A percentile compares a stretch with the other conserved stretches of the same genome.
Conservation (phyloP, 352 stramenopile genomes). For the Globisporangium mamillatum region DNA sequence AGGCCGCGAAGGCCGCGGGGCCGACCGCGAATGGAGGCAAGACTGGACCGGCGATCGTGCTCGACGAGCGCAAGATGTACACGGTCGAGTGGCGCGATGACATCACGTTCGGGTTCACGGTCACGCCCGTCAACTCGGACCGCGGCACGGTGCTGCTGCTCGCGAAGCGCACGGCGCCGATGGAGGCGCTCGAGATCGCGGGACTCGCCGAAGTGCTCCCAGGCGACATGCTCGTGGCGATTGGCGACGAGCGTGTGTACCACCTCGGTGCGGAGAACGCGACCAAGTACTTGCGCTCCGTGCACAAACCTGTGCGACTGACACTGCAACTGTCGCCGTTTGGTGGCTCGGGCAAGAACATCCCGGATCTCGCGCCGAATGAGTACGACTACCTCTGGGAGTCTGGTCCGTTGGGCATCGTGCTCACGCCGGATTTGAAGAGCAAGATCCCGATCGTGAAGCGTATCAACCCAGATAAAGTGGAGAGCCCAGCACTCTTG, state of each 20-base stretch:
- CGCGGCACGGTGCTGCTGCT: slow-evolving; percentile 61
- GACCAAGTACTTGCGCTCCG: slow-evolving; percentile 59
- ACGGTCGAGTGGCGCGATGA: slow-evolving; percentile 64
- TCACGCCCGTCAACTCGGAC: slow-evolving; percentile 70
- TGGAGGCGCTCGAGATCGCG: slow-evolving; percentile 27
- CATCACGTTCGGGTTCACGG: slow-evolving; percentile 63
- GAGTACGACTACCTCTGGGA: slow-evolving; percentile 84
- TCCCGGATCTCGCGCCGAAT: slow-evolving; percentile 60
- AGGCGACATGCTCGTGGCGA: slow-evolving; percentile 71
- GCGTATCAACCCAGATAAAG: slow-evolving; percentile 57
- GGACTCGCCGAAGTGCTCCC: slow-evolving; percentile 71
- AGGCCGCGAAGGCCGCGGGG: too few species aligned
- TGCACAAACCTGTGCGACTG: slow-evolving; percentile 66
- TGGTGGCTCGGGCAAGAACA: slow-evolving; percentile 37
- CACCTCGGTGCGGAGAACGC: slow-evolving; percentile 60
- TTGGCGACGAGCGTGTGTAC: slow-evolving; percentile 77
- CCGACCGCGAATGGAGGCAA: neutral
- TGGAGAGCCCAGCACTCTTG: slow-evolving; percentile 41
- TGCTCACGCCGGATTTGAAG: slow-evolving; percentile 62
- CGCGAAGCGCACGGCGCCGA: slow-evolving; percentile 41
- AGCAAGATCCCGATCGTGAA: slow-evolving; percentile 79
- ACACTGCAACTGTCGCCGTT: slow-evolving; percentile 70
- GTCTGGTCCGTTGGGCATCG: slow-evolving; percentile 63
- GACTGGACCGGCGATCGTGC: slow-evolving; percentile 32
- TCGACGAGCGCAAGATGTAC: slow-evolving; percentile 80